Percentiles rank a stretch among this genome's conserved stretches.
Evolutionary conservation across 2,329 filamentous ascomycete species (phyloP).

Genomic region (Phyllachora maydis): DNA sequence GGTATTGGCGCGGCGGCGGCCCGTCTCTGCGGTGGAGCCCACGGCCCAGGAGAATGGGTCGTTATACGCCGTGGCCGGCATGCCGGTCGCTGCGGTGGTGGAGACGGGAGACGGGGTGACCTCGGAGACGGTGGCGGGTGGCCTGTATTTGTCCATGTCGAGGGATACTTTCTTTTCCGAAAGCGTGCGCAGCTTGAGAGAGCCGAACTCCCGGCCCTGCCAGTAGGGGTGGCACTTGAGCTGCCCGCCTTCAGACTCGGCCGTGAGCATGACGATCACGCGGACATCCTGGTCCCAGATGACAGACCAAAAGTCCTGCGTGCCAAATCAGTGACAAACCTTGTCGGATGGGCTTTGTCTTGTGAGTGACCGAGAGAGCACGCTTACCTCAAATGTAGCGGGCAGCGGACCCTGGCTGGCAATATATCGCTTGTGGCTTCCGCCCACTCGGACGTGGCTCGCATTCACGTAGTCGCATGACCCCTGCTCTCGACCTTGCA

Average conservation of each 20-base stretch:
- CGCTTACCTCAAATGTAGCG: constrained; percentile 66
- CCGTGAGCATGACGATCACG: constrained; percentile 90
- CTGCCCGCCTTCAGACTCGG: constrained; percentile 81
- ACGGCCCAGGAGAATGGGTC: constrained; percentile 5
- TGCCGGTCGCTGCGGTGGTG: constrained; percentile 8
- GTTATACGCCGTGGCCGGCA: constrained; percentile 5
- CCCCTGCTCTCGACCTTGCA: constrained; percentile 45
- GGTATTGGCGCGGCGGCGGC: constrained; percentile 31
- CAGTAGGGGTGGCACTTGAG: constrained; percentile 93
- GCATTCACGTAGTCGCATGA: constrained; percentile 92
- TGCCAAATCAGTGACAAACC: too few species aligned
- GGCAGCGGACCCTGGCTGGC: constrained; percentile 88
- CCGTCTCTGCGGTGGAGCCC: constrained; percentile 14
- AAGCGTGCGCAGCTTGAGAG: constrained; percentile 52
- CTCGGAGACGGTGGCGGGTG: too few species aligned
- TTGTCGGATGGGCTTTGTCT: too few species aligned
- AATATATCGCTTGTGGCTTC: constrained; percentile 85
- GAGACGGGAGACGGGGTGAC: constrained; percentile 8
- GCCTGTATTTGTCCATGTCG: constrained; percentile 38
- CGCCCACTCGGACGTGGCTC: constrained; percentile 59
- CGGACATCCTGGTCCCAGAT: constrained; percentile 94
- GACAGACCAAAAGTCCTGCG: constrained; percentile 89
- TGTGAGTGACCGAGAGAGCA: not conserved
- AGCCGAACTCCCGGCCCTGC: constrained; percentile 59
- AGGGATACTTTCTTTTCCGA: constrained; percentile 70